These are phyloP conservation scores for Coemansia sp. DNA, from an alignment of 192 early-diverging fungal species.

Conservation along the genomic window DNA sequence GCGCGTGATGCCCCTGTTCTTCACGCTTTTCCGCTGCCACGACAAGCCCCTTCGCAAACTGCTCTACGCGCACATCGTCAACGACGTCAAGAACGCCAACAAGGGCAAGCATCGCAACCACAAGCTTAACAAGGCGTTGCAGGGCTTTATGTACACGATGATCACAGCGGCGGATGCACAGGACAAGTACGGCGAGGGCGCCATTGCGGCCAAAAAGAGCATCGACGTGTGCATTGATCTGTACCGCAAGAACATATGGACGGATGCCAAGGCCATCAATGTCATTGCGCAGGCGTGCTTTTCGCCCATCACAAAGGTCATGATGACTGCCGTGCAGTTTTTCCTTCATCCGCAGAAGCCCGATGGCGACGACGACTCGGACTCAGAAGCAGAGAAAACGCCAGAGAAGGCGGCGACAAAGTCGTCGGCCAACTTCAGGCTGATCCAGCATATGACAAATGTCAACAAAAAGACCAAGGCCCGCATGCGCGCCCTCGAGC, in stretches of 20 bases:
- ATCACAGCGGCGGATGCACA: constrained; percentile 67
- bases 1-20: constrained; percentile 85
- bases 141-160: constrained; percentile 98
- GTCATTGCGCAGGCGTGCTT: constrained; percentile 97
- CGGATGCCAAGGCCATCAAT: constrained; percentile 98
- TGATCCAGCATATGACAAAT: constrained; percentile 72
- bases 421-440: constrained; percentile 62
- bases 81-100: constrained; percentile 92
- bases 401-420: constrained; percentile 16
- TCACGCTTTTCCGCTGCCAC: constrained; percentile 89
- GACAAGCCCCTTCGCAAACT: constrained; percentile 89
- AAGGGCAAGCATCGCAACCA: constrained; percentile 88
- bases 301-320: constrained; percentile 85
- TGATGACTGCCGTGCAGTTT: constrained; percentile 90
- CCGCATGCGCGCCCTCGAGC: constrained; percentile 71
- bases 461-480: constrained; percentile 88
- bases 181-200: constrained; percentile 65
- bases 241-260: constrained; percentile 96
- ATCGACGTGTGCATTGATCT: constrained; percentile 96
- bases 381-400: constrained; percentile 58
- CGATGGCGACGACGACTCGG: constrained; percentile 69
- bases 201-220: constrained; percentile 93
- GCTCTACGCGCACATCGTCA: constrained; percentile 92
- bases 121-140: constrained; percentile 95
- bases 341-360: constrained; percentile 74